Percentiles rank a stretch among this genome's conserved stretches.
These are phyloP conservation scores for Cystobasidium pallidum DNA, from an alignment of 1,284 basidiomycete genomes.

Conservation along the genomic window DNA sequence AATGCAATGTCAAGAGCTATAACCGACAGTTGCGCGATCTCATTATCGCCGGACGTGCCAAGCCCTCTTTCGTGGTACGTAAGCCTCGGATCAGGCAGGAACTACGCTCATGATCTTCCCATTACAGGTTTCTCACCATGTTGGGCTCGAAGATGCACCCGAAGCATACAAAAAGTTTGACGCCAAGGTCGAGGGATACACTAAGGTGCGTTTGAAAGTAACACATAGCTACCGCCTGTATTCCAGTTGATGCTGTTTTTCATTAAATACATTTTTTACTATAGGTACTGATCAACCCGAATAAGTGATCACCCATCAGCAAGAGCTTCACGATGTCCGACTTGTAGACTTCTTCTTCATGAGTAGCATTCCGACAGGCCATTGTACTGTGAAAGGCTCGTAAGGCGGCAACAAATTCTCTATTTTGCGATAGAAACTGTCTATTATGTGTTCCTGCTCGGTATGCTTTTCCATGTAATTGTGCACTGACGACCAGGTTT, in stretches of 20 bases:
- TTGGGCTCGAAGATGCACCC: conserved; percentile 60
- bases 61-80: conserved; percentile 23
- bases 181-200: conserved; percentile 30
- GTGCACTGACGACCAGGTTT: conserved; percentile 73
- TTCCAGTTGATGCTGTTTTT: conserved; percentile 46
- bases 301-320: conserved; percentile 43
- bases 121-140: conserved; percentile 60
- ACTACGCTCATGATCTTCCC: conserved; percentile 53
- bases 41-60: conserved; percentile 57
- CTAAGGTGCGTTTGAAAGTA: not conserved
- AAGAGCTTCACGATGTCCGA: not conserved
- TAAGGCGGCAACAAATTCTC: not conserved
- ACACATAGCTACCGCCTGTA: conserved; percentile 55
- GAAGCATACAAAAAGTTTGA: conserved; percentile 61
- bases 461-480: conserved; percentile 64
- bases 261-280: not conserved
- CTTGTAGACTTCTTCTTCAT: conserved; percentile 1
- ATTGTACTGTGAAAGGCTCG: conserved; percentile 23
- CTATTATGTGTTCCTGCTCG: conserved; percentile 14
- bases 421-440: conserved; percentile 13
- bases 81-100: not conserved
- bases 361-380: conserved; percentile 31
- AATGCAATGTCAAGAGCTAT: conserved; percentile 64
- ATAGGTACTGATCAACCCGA: conserved; percentile 49
- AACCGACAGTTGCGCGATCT: conserved; percentile 63